phyloP scores from a whole-genome alignment of 768 basidiomycete genomes.

The Lentinula lateritia region DNA sequence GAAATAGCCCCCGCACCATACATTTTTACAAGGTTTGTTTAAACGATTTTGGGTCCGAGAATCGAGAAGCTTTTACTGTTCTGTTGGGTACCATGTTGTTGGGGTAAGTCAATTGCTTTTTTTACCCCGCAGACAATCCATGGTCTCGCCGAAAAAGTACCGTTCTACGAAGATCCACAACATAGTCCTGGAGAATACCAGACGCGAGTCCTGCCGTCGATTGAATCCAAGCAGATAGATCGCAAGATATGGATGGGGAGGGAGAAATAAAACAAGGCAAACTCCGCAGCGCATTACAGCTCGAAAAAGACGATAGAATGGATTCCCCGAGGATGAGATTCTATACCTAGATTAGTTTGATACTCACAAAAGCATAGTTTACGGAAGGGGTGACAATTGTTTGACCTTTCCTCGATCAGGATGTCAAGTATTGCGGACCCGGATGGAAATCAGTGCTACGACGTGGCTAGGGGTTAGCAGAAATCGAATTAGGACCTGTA shows the following conservation, averaged over 20 bases:
- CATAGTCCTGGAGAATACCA: neutral
- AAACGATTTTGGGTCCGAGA: neutral
- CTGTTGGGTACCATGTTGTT: neutral
- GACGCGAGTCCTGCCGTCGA: neutral
- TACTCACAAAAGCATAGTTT: too few species aligned
- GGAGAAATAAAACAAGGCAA: neutral
- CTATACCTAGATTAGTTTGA: too few species aligned
- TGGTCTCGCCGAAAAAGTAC: slow-evolving; percentile 10
- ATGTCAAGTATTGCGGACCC: too few species aligned
- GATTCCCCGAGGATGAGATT: too few species aligned
- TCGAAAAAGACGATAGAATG: too few species aligned
- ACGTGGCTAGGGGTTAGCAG: too few species aligned
- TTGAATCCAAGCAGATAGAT: too few species aligned
- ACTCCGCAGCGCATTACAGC: neutral
- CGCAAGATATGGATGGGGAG: too few species aligned
- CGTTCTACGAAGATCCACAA: neutral
- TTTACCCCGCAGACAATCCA: slow-evolving; percentile 8
- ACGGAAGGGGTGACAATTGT: too few species aligned
- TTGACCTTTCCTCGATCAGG: too few species aligned
- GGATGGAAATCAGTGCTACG: too few species aligned
- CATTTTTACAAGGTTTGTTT: neutral
- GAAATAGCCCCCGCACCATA: neutral
- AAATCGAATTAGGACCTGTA: too few species aligned
- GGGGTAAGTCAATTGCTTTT: neutral
- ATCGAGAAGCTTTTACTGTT: neutral